Evolutionary conservation across 345 rosid species (phyloP), one percentile per base, ranked within the genome.

Genomic region (Streptanthus diversifolius): DNA sequence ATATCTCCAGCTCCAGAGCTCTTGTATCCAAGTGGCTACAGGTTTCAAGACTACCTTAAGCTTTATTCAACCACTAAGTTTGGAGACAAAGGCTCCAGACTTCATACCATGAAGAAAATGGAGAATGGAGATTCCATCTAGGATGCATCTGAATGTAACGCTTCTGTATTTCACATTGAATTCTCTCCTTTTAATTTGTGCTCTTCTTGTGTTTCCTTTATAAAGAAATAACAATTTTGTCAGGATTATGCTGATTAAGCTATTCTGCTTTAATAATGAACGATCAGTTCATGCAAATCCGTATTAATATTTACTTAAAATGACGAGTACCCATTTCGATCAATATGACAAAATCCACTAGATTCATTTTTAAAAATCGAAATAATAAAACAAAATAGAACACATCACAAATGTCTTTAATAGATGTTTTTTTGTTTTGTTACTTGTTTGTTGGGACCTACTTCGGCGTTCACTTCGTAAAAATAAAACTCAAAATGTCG

Each of bases 11-110:
- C 92, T 73, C 79, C 89, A 0, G 81, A 81, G 72, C 87, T 93
- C 5, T 40, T 80, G 58, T 93, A 93, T 71, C 98, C 96, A 37
- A 72, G 63, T 73, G 49, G 80, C 51, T 93, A 80, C 63, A 63
- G 44, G 39, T 93, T 93, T 79, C 79, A 84, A 53, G 98, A 93
- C 60, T 93, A 89, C 79, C 73, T 90, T 55, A 84, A 93, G 82
- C 82, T 89, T 59, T 93, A 93, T 67, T 74, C 88, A 8, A 76
- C 83, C 13, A 87, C 91, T 1, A 90, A 90, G 82, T 93, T 93
- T 63, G 82, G 77, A 24, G 91, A 86, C 51, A 89, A 90, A 83
- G 84, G 73, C 0, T 85, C 84, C 0, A 85, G 97, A 70, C 79
- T 93, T 18, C 80, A 84, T 55, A 77, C 84, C 80, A 79, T 89